Conservation (phyloP, 2,329 filamentous ascomycete genomes). For the Alternaria angustiovoidea region DNA sequence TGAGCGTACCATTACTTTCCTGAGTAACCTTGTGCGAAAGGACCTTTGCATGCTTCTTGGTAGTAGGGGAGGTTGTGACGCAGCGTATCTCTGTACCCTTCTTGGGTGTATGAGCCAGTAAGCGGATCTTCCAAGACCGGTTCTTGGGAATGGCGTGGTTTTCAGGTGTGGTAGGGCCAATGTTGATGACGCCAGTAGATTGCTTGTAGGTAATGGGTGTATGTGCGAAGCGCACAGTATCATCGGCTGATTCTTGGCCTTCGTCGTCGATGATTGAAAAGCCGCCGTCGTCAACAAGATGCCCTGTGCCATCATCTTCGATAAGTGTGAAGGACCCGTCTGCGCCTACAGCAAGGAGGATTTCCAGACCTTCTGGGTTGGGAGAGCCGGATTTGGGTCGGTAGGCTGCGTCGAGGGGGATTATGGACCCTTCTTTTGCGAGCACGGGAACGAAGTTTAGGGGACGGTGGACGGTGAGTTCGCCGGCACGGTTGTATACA, state of each 20-base stretch:
- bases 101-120: slow-evolving; percentile 40
- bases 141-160: slow-evolving; percentile 39
- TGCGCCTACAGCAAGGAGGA: slow-evolving; percentile 56
- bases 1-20: slow-evolving; percentile 38
- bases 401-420: slow-evolving; percentile 61
- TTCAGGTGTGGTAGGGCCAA: slow-evolving; percentile 41
- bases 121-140: slow-evolving; percentile 43
- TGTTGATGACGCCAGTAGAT: slow-evolving; percentile 45
- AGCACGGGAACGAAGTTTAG: slow-evolving; percentile 63
- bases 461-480: slow-evolving; percentile 60
- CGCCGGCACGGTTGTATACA: slow-evolving; percentile 65
- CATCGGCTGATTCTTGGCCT: slow-evolving; percentile 25
- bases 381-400: slow-evolving; percentile 58
- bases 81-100: slow-evolving; percentile 32
- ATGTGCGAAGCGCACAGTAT: slow-evolving; percentile 42
- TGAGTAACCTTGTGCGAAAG: slow-evolving; percentile 23
- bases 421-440: slow-evolving; percentile 64
- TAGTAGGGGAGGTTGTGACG: slow-evolving; percentile 29
- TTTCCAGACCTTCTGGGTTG: slow-evolving; percentile 59
- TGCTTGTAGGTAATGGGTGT: slow-evolving; percentile 52
- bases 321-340: slow-evolving; percentile 60
- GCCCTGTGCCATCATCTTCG: slow-evolving; percentile 57
- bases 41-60: slow-evolving; percentile 37
- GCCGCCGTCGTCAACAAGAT: slow-evolving; percentile 47
- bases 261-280: slow-evolving; percentile 55